Evolutionary conservation across 257 asterid genomes (phyloP).

Genomic region (Nicotiana tabacum): DNA sequence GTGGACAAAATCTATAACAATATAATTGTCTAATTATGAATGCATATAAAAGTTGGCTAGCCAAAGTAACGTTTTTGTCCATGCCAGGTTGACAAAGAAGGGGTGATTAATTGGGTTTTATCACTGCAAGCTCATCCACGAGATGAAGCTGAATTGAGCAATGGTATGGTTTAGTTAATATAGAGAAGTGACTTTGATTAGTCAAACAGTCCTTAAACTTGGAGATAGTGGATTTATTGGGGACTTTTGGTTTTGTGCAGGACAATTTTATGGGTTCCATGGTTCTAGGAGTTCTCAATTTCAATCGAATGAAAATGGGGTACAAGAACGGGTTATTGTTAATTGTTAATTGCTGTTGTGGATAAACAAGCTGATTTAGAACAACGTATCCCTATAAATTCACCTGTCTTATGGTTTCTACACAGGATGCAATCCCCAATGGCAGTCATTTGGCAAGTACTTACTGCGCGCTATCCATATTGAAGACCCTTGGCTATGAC

Average conservation of each 20-base stretch:
- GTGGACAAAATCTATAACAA: not conserved
- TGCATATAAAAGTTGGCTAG: not conserved
- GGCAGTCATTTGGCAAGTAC: slow-evolving; percentile 98
- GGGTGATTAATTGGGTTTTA: slow-evolving; percentile 71
- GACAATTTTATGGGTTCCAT: slow-evolving; percentile 91
- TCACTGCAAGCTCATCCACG: slow-evolving; percentile 79
- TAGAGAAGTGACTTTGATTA: not conserved
- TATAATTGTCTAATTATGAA: not conserved
- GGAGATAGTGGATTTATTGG: not conserved
- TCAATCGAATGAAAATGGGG: slow-evolving; percentile 46
- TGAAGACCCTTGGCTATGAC: slow-evolving; percentile 80
- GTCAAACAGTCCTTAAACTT: slow-evolving; percentile 16
- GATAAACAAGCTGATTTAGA: not conserved
- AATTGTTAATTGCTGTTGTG: not conserved
- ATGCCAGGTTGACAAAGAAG: slow-evolving; percentile 68
- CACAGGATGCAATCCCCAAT: slow-evolving; percentile 53
- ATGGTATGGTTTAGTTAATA: slow-evolving; percentile 42
- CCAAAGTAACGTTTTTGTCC: not conserved
- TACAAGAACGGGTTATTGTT: slow-evolving; percentile 26
- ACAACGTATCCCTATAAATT: not conserved
- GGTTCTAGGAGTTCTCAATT: slow-evolving; percentile 94
- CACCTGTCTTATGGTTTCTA: not conserved
- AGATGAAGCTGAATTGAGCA: slow-evolving; percentile 35
- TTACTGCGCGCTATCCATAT: slow-evolving; percentile 75
- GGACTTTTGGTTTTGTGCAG: slow-evolving; percentile 30